Conservation (phyloP, 441 rosid species). For the Bocquillonia castaneifolia region DNA sequence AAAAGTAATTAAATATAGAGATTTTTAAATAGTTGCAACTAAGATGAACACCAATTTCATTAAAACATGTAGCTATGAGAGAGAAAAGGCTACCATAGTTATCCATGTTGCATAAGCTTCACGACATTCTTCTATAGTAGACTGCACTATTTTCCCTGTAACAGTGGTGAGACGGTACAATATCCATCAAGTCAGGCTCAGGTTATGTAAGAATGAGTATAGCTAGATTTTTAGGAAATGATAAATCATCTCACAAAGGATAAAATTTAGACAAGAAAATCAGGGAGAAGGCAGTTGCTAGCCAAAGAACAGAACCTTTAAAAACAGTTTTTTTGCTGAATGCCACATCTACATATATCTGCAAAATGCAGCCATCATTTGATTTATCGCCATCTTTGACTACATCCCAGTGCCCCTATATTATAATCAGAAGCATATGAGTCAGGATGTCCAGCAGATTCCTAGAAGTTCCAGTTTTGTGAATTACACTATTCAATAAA, state of each 20-base stretch:
- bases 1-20: constrained; percentile 13
- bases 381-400: constrained; percentile 47
- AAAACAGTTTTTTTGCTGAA: constrained; percentile 81
- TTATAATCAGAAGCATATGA: constrained; percentile 11
- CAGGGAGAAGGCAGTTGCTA: neutral
- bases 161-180: constrained; percentile 4
- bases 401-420: constrained; percentile 80
- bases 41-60: constrained; percentile 14
- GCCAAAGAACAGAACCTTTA: constrained; percentile 52
- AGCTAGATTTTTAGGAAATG: neutral
- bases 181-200: constrained; percentile 16
- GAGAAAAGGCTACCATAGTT: constrained; percentile 45
- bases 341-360: constrained; percentile 68
- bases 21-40: neutral
- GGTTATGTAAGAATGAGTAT: neutral
- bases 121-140: constrained; percentile 81
- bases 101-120: constrained; percentile 79
- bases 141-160: constrained; percentile 84
- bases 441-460: neutral
- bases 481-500: neutral
- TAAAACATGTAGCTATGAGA: constrained; percentile 4
- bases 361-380: constrained; percentile 63
- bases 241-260: neutral
- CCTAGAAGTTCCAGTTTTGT: neutral
- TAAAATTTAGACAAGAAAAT: neutral